phyloP scores from a whole-genome alignment of 2,329 filamentous ascomycete genomes.

The Ophiocordyceps camponoti-leonardi region DNA sequence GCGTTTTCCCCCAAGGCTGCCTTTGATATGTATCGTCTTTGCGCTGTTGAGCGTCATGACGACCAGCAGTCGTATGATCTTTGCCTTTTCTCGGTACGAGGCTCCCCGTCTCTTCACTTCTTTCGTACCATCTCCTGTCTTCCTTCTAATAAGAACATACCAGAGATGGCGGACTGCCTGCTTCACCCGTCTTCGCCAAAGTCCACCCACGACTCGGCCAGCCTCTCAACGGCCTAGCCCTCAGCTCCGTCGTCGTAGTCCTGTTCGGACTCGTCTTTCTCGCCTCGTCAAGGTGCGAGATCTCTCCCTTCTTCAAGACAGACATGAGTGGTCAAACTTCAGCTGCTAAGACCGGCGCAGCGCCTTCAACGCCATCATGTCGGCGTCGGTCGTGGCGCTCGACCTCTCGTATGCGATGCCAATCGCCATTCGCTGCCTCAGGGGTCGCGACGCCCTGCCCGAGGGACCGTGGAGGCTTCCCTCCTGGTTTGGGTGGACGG shows the following conservation, averaged over 20 bases:
- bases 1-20: constrained; percentile 16
- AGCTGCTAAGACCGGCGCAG: constrained; percentile 6
- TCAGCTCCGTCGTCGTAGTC: constrained; percentile 43
- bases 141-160: background rate
- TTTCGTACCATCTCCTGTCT: constrained; percentile 7
- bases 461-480: constrained; percentile 20
- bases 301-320: background rate
- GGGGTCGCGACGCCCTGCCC: constrained; percentile 46
- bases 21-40: constrained; percentile 45
- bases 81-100: constrained; percentile 36
- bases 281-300: constrained; percentile 31
- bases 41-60: constrained; percentile 48
- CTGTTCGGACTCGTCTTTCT: constrained; percentile 56
- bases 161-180: constrained; percentile 46
- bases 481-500: constrained; percentile 17
- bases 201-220: constrained; percentile 44
- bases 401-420: constrained; percentile 61
- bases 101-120: no score
- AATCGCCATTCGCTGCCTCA: constrained; percentile 48
- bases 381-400: constrained; percentile 54
- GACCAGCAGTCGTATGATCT: constrained; percentile 47
- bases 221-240: constrained; percentile 47
- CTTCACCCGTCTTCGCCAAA: constrained; percentile 38
- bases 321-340: background rate
- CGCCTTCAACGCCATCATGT: constrained; percentile 56